Percentiles rank a stretch among this genome's conserved stretches.
phyloP scores from a whole-genome alignment of 805 yeast species.

The Lachancea nothofagi region DNA sequence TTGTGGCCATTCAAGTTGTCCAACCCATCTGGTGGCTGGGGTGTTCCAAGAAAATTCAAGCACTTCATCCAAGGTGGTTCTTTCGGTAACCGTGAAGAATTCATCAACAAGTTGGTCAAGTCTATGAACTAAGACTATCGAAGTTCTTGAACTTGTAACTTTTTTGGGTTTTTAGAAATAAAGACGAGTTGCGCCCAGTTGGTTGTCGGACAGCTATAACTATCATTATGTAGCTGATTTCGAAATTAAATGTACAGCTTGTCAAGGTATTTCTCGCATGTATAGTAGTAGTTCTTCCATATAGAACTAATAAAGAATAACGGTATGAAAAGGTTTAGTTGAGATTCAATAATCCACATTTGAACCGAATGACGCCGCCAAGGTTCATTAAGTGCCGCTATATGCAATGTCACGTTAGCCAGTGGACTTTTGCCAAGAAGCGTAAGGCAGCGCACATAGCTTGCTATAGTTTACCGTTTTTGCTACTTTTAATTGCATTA shows the following conservation, averaged over 20 bases:
- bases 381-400: too few species aligned
- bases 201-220: constrained; percentile 2
- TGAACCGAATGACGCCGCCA: background rate
- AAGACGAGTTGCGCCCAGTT: too few species aligned
- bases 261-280: constrained; percentile 3
- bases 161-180: constrained; percentile 1
- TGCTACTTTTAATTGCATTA: too few species aligned
- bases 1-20: constrained; percentile 97
- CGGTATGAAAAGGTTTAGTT: background rate
- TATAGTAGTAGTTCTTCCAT: constrained; percentile 1
- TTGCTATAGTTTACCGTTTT: too few species aligned
- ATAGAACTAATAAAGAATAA: background rate
- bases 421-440: too few species aligned
- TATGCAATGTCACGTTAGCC: too few species aligned
- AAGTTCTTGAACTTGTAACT: background rate
- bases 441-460: too few species aligned
- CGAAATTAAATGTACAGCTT: constrained; percentile 4
- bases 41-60: constrained; percentile 92
- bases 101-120: constrained; percentile 90
- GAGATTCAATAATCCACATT: background rate
- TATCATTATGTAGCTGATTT: constrained; percentile 6
- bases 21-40: constrained; percentile 97
- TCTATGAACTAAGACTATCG: constrained; percentile 69
- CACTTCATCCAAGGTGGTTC: constrained; percentile 98
- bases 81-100: constrained; percentile 96